phyloP scores from a whole-genome alignment of 139 green algal genomes.

The Coccomyxa sp. region DNA sequence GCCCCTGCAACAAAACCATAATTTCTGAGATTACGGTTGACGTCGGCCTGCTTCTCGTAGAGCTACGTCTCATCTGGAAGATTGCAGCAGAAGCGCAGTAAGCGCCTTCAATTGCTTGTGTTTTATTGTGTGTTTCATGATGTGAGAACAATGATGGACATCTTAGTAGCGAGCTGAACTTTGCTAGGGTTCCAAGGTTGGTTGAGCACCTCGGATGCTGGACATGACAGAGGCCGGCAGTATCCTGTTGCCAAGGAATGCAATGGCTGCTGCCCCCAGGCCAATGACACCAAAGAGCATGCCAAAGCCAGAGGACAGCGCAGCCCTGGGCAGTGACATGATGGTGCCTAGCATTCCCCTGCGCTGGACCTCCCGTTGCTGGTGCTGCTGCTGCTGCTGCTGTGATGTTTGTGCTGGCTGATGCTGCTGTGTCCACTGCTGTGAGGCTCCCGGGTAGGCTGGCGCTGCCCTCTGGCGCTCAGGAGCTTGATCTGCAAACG shows the following conservation, averaged over 20 bases:
- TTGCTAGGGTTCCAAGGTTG: no score
- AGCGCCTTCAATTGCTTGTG: no score
- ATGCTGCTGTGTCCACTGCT: not conserved
- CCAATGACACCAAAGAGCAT: conserved; percentile 27
- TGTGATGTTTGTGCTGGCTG: not conserved
- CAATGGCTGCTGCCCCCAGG: conserved; percentile 18
- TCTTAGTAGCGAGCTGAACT: no score
- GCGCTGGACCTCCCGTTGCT: not conserved
- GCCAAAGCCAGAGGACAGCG: conserved; percentile 26
- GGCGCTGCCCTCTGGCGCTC: not conserved
- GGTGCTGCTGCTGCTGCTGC: not conserved
- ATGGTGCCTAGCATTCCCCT: conserved; percentile 16
- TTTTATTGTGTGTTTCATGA: no score
- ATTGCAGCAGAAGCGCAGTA: no score
- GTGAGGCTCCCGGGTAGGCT: not conserved
- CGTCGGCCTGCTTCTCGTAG: no score
- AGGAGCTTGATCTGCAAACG: conserved; percentile 3
- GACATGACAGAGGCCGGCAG: conserved; percentile 38
- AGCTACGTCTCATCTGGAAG: no score
- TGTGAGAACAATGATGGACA: no score
- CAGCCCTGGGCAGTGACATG: conserved; percentile 25
- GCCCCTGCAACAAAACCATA: no score
- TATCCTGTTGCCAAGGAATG: conserved; percentile 35
- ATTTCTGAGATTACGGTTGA: no score
- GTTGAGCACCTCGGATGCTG: conserved; percentile 13